Evolutionary conservation across 495 filamentous ascomycete species (phyloP).

Genomic region (Penicillium subrubescens): DNA sequence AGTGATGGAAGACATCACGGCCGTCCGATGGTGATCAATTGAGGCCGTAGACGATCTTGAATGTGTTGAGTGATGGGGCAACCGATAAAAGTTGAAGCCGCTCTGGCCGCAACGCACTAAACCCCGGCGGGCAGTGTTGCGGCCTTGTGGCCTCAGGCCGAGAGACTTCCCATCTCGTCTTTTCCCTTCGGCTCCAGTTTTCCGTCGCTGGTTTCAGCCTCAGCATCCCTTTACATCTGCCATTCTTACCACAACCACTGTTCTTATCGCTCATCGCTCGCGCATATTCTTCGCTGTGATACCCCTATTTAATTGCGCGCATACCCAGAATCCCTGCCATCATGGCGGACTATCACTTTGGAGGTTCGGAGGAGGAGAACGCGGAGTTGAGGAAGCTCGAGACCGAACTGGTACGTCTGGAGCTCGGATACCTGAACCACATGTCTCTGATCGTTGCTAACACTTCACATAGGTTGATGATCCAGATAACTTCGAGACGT

Average conservation of each 20-base stretch:
- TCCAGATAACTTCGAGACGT: constrained; percentile 89
- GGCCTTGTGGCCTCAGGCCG: constrained; percentile 6
- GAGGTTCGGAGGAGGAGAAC: constrained; percentile 82
- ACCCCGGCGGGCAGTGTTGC: background rate
- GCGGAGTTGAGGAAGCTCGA: constrained; percentile 79
- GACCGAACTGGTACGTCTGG: constrained; percentile 65
- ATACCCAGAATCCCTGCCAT: constrained; percentile 15
- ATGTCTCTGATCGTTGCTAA: constrained; percentile 8
- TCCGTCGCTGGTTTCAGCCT: constrained; percentile 12
- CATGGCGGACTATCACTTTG: constrained; percentile 67
- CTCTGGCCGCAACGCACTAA: constrained; percentile 7
- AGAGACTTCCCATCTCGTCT: constrained; percentile 11
- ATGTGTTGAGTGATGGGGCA: constrained; percentile 5
- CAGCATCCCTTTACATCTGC: constrained; percentile 6
- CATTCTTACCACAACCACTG: constrained; percentile 20
- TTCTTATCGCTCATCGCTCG: constrained; percentile 8
- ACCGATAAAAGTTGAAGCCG: constrained; percentile 26
- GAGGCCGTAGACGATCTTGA: constrained; percentile 4
- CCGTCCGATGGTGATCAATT: background rate
- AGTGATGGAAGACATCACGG: constrained; percentile 32
- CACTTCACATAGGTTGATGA: constrained; percentile 56
- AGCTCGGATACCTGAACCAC: background rate
- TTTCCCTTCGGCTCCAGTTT: constrained; percentile 21
- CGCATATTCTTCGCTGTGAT: background rate
- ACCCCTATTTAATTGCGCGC: constrained; percentile 6